phyloP scores from a whole-genome alignment of 208 protist species.

The Trypanosoma melophagium region DNA sequence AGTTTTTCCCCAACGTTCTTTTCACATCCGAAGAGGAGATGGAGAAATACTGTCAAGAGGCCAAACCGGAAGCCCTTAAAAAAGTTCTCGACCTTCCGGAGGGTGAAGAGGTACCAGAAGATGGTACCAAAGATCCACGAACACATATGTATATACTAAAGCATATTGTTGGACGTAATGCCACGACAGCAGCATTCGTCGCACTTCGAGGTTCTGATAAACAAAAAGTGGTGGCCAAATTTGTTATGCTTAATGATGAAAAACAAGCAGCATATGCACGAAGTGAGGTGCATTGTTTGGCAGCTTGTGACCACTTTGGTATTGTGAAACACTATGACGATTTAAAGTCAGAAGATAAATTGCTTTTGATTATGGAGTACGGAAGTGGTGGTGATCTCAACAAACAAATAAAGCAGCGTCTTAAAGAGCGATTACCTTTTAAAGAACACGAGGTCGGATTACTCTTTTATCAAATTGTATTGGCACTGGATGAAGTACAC shows the following conservation, averaged over 20 bases:
- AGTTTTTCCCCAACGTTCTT: constrained; percentile 80
- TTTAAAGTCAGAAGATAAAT: constrained; percentile 71
- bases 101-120: constrained; percentile 69
- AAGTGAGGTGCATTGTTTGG: constrained; percentile 84
- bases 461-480: constrained; percentile 84
- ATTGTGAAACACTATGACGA: constrained; percentile 91
- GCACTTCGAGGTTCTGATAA: constrained; percentile 67
- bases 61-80: constrained; percentile 38
- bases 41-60: constrained; percentile 46
- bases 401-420: constrained; percentile 83
- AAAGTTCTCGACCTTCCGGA: constrained; percentile 46
- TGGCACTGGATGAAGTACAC: constrained; percentile 88
- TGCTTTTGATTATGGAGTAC: constrained; percentile 90
- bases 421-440: constrained; percentile 70
- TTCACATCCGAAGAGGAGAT: constrained; percentile 72
- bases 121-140: constrained; percentile 44
- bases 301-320: constrained; percentile 85
- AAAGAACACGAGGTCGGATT: constrained; percentile 84
- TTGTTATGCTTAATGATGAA: constrained; percentile 84
- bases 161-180: constrained; percentile 78
- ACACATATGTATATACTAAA: constrained; percentile 85
- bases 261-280: constrained; percentile 81
- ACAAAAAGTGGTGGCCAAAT: constrained; percentile 77
- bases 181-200: constrained; percentile 82
- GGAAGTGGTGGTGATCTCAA: constrained; percentile 85